phyloP scores from a whole-genome alignment of 331 rosid genomes.

The Rosa hybrid region DNA sequence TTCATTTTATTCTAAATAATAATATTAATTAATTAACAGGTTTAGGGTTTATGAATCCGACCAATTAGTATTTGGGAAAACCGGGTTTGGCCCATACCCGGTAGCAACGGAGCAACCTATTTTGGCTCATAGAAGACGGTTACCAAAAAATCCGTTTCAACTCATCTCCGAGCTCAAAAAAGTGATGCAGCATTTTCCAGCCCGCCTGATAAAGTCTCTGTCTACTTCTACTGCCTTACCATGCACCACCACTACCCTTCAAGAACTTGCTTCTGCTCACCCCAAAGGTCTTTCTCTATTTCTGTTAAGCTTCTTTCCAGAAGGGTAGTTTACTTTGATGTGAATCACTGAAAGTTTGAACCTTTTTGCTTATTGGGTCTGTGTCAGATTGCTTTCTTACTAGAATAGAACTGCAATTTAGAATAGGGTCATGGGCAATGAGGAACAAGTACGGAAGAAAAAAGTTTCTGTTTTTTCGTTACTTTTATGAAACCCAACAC shows the following conservation, averaged over 20 bases:
- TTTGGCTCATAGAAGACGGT: background rate
- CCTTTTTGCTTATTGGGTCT: constrained; percentile 23
- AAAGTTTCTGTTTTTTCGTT: background rate
- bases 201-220: constrained; percentile 52
- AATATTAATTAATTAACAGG: no score
- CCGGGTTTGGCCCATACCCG: constrained; percentile 5
- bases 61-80: background rate
- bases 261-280: constrained; percentile 54
- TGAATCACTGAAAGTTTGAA: background rate
- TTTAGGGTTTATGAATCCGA: background rate
- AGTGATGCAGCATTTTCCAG: constrained; percentile 59
- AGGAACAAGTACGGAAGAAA: background rate
- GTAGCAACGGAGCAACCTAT: background rate
- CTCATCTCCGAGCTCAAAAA: background rate
- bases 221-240: constrained; percentile 49
- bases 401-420: background rate
- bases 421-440: background rate
- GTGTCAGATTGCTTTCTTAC: background rate
- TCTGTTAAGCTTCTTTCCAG: background rate
- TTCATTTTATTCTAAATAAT: no score
- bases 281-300: constrained; percentile 52
- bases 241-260: constrained; percentile 52
- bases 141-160: background rate
- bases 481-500: background rate
- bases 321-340: background rate